Evolutionary conservation across 805 yeast species (phyloP), one percentile per base, ranked within the genome.

Genomic region (Yueomyces sinensis): DNA sequence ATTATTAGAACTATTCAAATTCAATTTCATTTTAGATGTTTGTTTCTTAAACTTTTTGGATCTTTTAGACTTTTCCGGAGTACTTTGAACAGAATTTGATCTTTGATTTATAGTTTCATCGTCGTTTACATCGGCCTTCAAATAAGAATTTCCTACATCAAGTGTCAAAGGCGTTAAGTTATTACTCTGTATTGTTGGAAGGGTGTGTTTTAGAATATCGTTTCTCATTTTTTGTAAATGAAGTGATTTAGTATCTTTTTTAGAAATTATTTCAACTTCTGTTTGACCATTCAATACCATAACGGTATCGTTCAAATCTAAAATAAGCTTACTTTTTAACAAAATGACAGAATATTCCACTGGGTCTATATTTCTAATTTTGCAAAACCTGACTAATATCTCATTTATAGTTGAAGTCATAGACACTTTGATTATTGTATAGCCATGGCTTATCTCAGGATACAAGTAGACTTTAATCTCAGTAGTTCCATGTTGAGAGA

Each of bases 261-360:
- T 63, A 1, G 69, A 59, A 3, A 70, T 47, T 4, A 65, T 47
- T 36, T 68, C 74, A 15, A 70, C 48, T 14, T 51, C 52, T 35
- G 51, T 47, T 31, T 58, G 53, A 4, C 65, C 67, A 41, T 65
- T 68, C 9, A 70, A 47, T 3, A 66, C 49, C 20, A 59, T 51
- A 19, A 68, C 58, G 3, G 60, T 53, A 33, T 61, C 65, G 27
- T 62, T 59, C n/a, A 61, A 40, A 37, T 64, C 62, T 6, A 59
- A 37, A 1, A 50, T 35, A 3, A 42, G 35, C 14, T 51, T 49
- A 29, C 60, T 59, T 13, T 52, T 58, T 2, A 48, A 42, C 0
- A 59, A 40, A 38, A 62, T 63, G 14, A 63, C 31, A 4, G 53
- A 48, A 37, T 60, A 63, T 25, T 58, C 59, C 20, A 46, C 55